Conservation (phyloP, 768 basidiomycete genomes). For the Lactarius tabidus region DNA sequence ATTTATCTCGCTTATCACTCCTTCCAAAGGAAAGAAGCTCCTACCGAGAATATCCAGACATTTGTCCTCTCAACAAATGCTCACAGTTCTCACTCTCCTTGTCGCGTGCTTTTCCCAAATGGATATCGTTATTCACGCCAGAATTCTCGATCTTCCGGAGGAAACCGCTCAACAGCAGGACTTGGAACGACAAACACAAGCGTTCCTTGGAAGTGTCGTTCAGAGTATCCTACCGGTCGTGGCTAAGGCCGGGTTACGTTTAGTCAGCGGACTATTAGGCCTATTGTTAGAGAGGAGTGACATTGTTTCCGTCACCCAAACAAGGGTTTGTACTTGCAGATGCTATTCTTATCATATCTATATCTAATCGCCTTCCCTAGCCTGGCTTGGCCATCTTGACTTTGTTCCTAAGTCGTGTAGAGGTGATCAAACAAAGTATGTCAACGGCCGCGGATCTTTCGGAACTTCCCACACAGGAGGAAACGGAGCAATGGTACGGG, state of each 20-base stretch:
- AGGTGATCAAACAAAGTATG: conserved; percentile 78
- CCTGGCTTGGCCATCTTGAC: conserved; percentile 91
- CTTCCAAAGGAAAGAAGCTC: conserved; percentile 90
- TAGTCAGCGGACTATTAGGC: conserved; percentile 83
- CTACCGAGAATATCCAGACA: conserved; percentile 86
- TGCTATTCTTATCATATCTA: conserved; percentile 14
- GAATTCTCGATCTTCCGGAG: conserved; percentile 61
- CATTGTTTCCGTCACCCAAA: conserved; percentile 65
- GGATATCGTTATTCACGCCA: conserved; percentile 81
- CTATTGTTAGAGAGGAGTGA: conserved; percentile 78
- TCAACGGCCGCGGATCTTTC: conserved; percentile 47
- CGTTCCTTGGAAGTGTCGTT: conserved; percentile 79
- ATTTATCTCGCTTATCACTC: conserved; percentile 85
- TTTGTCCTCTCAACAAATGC: conserved; percentile 70
- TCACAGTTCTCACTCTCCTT: conserved; percentile 84
- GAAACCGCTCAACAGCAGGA: conserved; percentile 61
- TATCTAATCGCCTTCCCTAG: conserved; percentile 38
- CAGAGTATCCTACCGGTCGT: conserved; percentile 85
- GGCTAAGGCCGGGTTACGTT: conserved; percentile 69
- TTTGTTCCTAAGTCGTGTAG: conserved; percentile 87
- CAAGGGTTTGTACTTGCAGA: conserved; percentile 55
- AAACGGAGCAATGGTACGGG: conserved; percentile 72
- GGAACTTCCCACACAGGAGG: conserved; percentile 63
- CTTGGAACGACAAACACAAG: conserved; percentile 85
- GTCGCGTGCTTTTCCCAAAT: conserved; percentile 93